Evolutionary conservation across 2,329 filamentous ascomycete genomes (phyloP).

Genomic region (Penicillium sp.): DNA sequence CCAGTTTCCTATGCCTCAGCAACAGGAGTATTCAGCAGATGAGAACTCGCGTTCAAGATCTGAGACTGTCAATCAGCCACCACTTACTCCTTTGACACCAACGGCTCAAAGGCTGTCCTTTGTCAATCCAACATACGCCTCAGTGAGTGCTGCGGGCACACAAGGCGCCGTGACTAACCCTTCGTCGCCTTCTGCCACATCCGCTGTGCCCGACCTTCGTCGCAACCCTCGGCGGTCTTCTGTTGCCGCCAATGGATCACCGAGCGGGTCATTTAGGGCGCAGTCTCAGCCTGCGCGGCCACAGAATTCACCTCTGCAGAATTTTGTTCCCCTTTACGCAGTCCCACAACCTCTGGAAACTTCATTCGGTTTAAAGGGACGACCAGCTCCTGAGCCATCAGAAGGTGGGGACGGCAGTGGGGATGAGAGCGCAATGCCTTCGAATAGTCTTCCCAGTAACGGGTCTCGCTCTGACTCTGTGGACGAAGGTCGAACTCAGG

Average conservation of each 20-base stretch:
- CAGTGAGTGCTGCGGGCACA: constrained; percentile 33
- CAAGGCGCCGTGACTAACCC: constrained; percentile 47
- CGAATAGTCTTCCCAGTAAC: constrained; percentile 34
- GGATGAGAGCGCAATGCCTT: constrained; percentile 30
- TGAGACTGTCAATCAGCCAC: constrained; percentile 37
- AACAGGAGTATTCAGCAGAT: constrained; percentile 34
- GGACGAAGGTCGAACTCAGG: constrained; percentile 41
- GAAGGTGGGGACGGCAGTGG: constrained; percentile 34
- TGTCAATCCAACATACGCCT: constrained; percentile 37
- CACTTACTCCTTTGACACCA: constrained; percentile 19
- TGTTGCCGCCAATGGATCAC: constrained; percentile 39
- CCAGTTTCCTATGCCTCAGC: constrained; percentile 40
- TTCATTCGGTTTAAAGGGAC: constrained; percentile 31
- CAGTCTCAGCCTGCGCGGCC: constrained; percentile 51
- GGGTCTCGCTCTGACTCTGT: constrained; percentile 32
- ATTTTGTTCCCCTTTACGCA: constrained; percentile 34
- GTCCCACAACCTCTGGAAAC: constrained; percentile 30
- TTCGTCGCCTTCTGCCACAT: constrained; percentile 43
- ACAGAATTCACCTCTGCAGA: constrained; percentile 37
- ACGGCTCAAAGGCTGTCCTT: constrained; percentile 35
- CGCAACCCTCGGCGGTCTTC: constrained; percentile 47
- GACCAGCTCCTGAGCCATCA: constrained; percentile 32
- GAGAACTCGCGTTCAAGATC: constrained; percentile 39
- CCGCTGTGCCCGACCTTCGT: constrained; percentile 43
- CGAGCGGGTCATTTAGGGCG: constrained; percentile 44